Evolutionary conservation across 257 asterid species (phyloP).

Genomic region (Nicotiana benthamiana): DNA sequence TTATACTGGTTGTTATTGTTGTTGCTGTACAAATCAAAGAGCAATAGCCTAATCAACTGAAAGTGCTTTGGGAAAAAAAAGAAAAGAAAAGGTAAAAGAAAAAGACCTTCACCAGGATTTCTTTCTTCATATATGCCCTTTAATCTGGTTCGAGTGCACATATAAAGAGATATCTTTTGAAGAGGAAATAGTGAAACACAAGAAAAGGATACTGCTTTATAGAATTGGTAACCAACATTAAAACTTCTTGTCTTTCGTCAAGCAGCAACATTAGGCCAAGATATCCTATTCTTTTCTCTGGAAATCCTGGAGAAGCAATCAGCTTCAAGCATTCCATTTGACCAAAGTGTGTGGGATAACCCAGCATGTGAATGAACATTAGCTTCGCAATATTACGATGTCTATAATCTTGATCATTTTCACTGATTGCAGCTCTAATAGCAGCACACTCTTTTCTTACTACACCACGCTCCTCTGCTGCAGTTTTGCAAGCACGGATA

Average conservation of each 20-base stretch:
- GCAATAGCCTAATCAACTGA: constrained; percentile 1
- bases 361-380: constrained; percentile 99
- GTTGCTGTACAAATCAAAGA: background rate
- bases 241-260: constrained; percentile 99
- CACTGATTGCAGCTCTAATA: constrained; percentile 90
- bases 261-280: constrained; percentile 98
- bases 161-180: background rate
- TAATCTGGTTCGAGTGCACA: background rate
- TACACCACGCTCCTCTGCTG: constrained; percentile 98
- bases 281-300: constrained; percentile 98
- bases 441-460: constrained; percentile 98
- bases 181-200: background rate
- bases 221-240: constrained; percentile 97
- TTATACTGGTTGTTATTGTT: too few species aligned
- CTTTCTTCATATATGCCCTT: background rate
- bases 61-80: background rate
- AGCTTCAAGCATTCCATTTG: constrained; percentile 98
- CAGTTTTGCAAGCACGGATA: constrained; percentile 95
- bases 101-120: background rate
- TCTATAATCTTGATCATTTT: constrained; percentile 78
- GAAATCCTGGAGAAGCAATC: constrained; percentile 96
- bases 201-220: constrained; percentile 80
- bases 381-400: constrained; percentile 98
- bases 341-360: constrained; percentile 98
- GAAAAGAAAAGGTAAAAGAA: background rate